A percentile compares a stretch with the other conserved stretches of the same genome.
Evolutionary conservation across 1,139 yeast species (phyloP).

Genomic region (Blastobotrys aristatus): DNA sequence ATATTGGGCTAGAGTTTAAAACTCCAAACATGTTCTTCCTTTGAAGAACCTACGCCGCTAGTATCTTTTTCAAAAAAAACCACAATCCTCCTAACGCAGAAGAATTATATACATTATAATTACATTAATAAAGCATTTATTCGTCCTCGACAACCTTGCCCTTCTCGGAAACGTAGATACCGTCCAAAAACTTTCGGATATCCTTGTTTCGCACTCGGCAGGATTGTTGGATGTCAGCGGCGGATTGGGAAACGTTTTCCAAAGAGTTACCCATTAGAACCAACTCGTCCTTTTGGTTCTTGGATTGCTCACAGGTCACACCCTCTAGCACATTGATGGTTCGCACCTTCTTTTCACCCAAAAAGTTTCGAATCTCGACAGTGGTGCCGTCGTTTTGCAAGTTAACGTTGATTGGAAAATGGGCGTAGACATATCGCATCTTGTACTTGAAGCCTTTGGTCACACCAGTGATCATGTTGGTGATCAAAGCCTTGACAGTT

Average conservation of each 20-base stretch:
- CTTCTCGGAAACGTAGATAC: conserved; percentile 98
- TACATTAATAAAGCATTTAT: conserved; percentile 30
- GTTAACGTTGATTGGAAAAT: conserved; percentile 99
- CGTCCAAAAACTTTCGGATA: conserved; percentile 99
- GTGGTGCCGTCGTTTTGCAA: conserved; percentile 68
- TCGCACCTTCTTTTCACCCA: conserved; percentile 98
- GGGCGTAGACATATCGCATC: conserved; percentile 99
- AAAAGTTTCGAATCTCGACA: conserved; percentile 98
- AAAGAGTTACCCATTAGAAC: conserved; percentile 91
- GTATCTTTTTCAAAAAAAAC: conserved; percentile 1
- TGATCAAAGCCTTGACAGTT: conserved; percentile 92
- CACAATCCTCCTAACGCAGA: background rate
- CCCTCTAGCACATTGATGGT: conserved; percentile 80
- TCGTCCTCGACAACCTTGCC: conserved; percentile 73
- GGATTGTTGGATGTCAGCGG: conserved; percentile 97
- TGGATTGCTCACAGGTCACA: conserved; percentile 81
- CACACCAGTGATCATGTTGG: conserved; percentile 97
- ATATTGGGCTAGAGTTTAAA: conserved; percentile 49
- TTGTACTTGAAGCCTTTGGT: conserved; percentile 99
- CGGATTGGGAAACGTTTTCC: conserved; percentile 96
- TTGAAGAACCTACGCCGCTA: conserved; percentile 13
- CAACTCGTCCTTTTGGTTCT: conserved; percentile 91
- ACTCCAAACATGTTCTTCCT: conserved; percentile 25
- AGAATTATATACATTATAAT: conserved; percentile 10
- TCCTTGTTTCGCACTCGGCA: conserved; percentile 99